Evolutionary conservation across 371 early-diverging fungal genomes (phyloP), one percentile per base, ranked within the genome.

Genomic region (Syncephalastrum contaminatum): DNA sequence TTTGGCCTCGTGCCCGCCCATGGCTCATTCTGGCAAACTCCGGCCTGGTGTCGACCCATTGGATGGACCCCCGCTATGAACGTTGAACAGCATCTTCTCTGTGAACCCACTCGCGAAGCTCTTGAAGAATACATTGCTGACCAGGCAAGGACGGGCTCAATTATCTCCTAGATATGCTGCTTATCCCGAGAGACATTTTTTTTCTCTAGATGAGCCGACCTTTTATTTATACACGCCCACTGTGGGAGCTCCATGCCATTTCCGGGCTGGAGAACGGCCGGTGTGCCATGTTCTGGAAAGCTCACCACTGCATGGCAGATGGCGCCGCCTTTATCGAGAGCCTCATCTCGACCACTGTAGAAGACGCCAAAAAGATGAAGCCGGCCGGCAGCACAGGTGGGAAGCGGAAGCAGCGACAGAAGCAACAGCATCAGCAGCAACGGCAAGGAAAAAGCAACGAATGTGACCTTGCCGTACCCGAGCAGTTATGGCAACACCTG

Each of bases 271-370:
- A 59, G 13, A 48, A 50, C 24, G 67, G 58, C 30, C 51, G 54
- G 13, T 62, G 58, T n/a, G 75, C 72, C 4, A 60, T 69, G 22
- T 67, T 71, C 25, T 68, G 69, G 72, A 75, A 69, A 54, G 75
- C 69, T 0, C 72, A 72, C 45, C 72, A 72, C 18, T 53, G 63
- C 30, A 13, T 74, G 36, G 51, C 69, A 5, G 71, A 74, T 41
- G 75, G 69, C 0, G 56, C 63, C 45, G 69, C 69, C 1, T 66
- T 69, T 45, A 58, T 74, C 14, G 51, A 51, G 1, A 52, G 56
- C 21, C 22, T 74, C 4, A 40, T 71, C 4, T 51, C 65, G 10
- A 62, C 58, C 10, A 72, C 72, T 0, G 18, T 57, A 4, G 52
- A 40, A 16, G 19, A 36, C 5, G 44, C 55, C 22, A 14, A 24